Evolutionary conservation across 305 asterid species (phyloP), one percentile per base, ranked within the genome.

Genomic region (Nicotiana rustica): DNA sequence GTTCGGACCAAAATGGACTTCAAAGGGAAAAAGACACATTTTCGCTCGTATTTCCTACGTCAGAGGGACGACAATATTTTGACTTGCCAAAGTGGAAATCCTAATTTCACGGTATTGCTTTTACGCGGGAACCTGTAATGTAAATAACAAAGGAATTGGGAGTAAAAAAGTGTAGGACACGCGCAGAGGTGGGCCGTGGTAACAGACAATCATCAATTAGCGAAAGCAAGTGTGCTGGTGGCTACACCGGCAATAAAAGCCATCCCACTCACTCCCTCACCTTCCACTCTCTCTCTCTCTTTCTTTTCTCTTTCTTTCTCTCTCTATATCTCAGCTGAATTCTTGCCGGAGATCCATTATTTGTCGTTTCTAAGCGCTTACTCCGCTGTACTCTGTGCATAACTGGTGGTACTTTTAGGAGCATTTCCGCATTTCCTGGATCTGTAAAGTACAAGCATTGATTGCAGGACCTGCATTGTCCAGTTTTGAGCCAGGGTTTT

Each of bases 191-290:
- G 47, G 82, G 81, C 80, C 77, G 60, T 85, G 80, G 4, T 8
- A 71, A n/a, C 29, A 6, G 67, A 55, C 79, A 77, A 76, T 76
- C 33, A 62, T 79, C 59, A 82, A 71, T 14, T 69, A 83, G 76
- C 82, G 65, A 49, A 82, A 70, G 78, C 78, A 21, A 36, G 59
- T 55, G 69, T 82, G 80, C 87, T 49, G 79, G 81, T 84, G 81
- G 82, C 86, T 79, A 73, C 55, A 84, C 84, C 81, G 85, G 87
- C 82, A 66, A 49, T 84, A 82, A 82, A 85, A 83, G 65, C 79
- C 83, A 61, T 62, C 33, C 67, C 75, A 49, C 81, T 70, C 80
- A 69, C 68, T 70, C 67, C 75, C 29, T 56, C 62, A 80, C 17
- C 44, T 15, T 68, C 62, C 80, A 21, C 57, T 67, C 19, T 67